Evolutionary conservation across 345 rosid species (phyloP).

Genomic region (Clausena lansium): DNA sequence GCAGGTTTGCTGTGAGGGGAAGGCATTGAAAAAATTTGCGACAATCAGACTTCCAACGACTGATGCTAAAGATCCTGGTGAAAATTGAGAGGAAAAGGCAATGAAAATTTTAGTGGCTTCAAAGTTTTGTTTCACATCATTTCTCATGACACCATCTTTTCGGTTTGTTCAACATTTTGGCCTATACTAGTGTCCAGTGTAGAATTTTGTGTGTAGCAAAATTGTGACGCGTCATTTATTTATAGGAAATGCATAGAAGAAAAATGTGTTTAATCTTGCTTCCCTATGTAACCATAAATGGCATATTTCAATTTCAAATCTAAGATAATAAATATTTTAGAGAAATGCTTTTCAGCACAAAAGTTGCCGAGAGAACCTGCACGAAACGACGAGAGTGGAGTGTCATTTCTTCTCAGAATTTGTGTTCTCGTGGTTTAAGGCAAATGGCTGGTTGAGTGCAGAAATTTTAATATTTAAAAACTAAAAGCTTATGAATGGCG

Average conservation of each 20-base stretch:
- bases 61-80: not conserved
- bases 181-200: not conserved
- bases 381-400: no score
- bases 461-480: no score
- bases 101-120: not conserved
- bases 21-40: not conserved
- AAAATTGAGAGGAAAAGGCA: not conserved
- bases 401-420: no score
- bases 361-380: no score
- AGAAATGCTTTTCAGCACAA: no score
- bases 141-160: not conserved
- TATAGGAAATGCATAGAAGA: not conserved
- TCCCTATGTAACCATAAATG: not conserved
- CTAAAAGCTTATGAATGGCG: no score
- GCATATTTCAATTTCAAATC: not conserved
- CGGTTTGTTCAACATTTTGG: not conserved
- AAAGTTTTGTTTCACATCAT: not conserved
- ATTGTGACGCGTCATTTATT: not conserved
- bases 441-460: no score
- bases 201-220: not conserved
- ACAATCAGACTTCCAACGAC: not conserved
- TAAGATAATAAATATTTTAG: not conserved
- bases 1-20: constrained; percentile 11
- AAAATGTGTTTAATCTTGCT: not conserved
- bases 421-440: no score